Evolutionary conservation across 2,329 filamentous ascomycete genomes (phyloP).

Genomic region (Plectosphaerella plurivora): DNA sequence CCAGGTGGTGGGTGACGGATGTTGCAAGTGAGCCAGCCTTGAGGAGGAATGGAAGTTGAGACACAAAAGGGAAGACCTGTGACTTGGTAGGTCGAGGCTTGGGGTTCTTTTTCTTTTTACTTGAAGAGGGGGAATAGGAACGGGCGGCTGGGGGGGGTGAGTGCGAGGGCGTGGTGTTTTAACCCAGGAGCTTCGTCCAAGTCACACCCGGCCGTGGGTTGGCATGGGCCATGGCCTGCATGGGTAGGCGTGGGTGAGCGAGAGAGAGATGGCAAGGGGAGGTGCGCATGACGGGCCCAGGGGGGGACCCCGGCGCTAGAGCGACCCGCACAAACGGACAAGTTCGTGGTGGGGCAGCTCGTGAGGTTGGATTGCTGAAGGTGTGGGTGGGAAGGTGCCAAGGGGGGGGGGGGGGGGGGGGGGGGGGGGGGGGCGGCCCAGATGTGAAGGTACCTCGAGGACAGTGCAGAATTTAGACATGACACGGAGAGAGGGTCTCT

Average conservation of each 20-base stretch:
- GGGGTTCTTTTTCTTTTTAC: background rate
- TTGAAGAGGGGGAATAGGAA: background rate
- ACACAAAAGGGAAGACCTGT: background rate
- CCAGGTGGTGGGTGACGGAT: background rate
- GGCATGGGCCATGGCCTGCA: background rate
- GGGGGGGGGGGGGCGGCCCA: background rate
- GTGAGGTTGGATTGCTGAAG: background rate
- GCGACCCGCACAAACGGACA: conserved; percentile 2
- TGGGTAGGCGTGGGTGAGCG: background rate
- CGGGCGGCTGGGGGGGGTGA: background rate
- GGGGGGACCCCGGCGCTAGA: conserved; percentile 3
- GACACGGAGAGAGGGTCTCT: background rate
- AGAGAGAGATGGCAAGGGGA: background rate
- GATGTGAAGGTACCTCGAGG: conserved; percentile 1
- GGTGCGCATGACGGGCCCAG: background rate
- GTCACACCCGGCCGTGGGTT: background rate
- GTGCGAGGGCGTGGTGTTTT: background rate
- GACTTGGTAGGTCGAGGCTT: background rate
- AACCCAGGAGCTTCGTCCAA: background rate
- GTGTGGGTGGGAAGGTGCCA: background rate
- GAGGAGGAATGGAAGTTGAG: background rate
- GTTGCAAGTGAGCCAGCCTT: background rate
- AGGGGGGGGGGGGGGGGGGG: background rate
- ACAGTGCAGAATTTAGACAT: background rate
- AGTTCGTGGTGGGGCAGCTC: background rate